Conservation (phyloP, 2,329 filamentous ascomycete species). For the Coleophoma crateriformis region DNA sequence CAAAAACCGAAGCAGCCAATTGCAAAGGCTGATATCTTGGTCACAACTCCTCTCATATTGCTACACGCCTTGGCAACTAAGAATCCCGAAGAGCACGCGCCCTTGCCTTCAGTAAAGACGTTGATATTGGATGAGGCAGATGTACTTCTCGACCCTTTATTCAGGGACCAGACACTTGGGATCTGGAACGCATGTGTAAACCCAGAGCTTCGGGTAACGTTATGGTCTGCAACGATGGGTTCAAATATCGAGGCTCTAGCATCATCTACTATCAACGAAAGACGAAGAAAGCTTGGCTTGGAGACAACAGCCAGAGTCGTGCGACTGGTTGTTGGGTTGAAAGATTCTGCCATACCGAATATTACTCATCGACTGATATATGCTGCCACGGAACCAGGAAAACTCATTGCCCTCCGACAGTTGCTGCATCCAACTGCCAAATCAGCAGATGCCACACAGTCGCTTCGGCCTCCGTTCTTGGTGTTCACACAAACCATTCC, state of each 20-base stretch:
- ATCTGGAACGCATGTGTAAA: conserved; percentile 79
- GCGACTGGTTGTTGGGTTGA: conserved; percentile 88
- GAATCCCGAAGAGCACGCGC: conserved; percentile 31
- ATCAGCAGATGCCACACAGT: conserved; percentile 38
- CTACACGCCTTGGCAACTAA: conserved; percentile 63
- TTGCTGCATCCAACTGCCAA: conserved; percentile 70
- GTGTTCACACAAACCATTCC: conserved; percentile 97
- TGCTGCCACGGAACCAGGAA: conserved; percentile 87
- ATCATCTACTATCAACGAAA: conserved; percentile 57
- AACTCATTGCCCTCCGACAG: conserved; percentile 85
- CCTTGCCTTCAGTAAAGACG: conserved; percentile 62
- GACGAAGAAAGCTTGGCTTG: conserved; percentile 35
- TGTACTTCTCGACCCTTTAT: conserved; percentile 85
- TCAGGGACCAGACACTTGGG: conserved; percentile 79
- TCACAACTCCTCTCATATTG: conserved; percentile 74
- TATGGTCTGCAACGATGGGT: conserved; percentile 97
- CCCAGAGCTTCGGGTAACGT: conserved; percentile 64
- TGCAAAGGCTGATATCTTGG: conserved; percentile 72
- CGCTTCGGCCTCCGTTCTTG: conserved; percentile 79
- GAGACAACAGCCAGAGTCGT: conserved; percentile 50
- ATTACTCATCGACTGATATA: conserved; percentile 86
- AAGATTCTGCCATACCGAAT: conserved; percentile 92
- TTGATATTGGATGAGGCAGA: conserved; percentile 92
- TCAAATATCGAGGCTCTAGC: conserved; percentile 83
- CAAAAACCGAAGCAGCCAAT: conserved; percentile 36